These are phyloP conservation scores for Peziza echinospora DNA, from an alignment of 495 filamentous ascomycete genomes.

Conservation along the genomic window DNA sequence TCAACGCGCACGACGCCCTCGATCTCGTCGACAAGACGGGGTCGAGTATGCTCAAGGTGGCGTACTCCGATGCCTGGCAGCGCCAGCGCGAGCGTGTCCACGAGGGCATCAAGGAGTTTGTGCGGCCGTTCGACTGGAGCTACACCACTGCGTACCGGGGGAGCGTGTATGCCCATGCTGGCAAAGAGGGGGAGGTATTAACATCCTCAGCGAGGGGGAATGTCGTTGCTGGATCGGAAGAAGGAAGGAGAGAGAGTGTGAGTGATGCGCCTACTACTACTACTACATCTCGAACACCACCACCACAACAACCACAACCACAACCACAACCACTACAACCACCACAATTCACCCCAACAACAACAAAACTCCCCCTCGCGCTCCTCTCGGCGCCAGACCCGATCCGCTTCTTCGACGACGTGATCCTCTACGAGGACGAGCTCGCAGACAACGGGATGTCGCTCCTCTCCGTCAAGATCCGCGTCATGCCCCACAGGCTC, in stretches of 20 bases:
- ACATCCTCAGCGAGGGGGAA: too few relatives aligned
- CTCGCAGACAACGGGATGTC: conserved; percentile 92
- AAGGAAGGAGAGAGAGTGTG: too few relatives aligned
- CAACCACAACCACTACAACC: neutral
- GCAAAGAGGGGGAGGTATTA: too few relatives aligned
- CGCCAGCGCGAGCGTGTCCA: conserved; percentile 48
- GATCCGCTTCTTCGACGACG: conserved; percentile 85
- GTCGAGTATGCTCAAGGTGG: conserved; percentile 65
- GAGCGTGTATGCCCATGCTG: conserved; percentile 24
- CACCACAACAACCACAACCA: neutral
- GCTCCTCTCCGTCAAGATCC: conserved; percentile 63
- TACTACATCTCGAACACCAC: neutral
- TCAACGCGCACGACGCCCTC: conserved; percentile 69
- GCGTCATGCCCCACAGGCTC: conserved; percentile 75
- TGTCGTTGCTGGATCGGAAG: too few relatives aligned
- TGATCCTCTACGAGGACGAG: conserved; percentile 91
- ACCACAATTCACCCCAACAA: neutral
- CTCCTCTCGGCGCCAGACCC: conserved; percentile 42
- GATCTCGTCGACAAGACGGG: conserved; percentile 88
- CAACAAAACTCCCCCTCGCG: neutral
- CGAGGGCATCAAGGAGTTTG: conserved; percentile 76
- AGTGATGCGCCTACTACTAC: too few relatives aligned
- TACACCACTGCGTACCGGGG: conserved; percentile 76
- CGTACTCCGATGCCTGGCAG: conserved; percentile 70
- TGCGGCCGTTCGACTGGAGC: conserved; percentile 94